A percentile compares a stretch with the other conserved stretches of the same genome.
phyloP scores from a whole-genome alignment of 306 rosid species.

The Trifolium repens region DNA sequence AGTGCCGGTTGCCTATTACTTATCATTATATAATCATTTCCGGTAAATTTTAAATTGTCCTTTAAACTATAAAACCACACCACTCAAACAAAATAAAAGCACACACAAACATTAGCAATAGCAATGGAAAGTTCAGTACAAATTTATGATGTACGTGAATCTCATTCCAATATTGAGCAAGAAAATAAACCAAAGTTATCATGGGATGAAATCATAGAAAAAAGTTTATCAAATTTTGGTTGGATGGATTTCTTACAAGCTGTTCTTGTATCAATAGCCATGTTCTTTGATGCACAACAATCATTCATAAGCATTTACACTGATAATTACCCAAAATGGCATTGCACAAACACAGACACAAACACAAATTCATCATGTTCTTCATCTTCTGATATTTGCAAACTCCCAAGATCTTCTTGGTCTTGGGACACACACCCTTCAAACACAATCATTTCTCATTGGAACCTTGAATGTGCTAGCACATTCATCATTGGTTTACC shows the following conservation, averaged over 20 bases:
- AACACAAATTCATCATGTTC: slow-evolving; percentile 12
- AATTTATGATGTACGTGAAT: not conserved
- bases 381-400: slow-evolving; percentile 37
- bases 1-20: no score
- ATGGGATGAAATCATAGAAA: slow-evolving; percentile 30
- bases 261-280: slow-evolving; percentile 36
- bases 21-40: no score
- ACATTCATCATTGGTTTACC: slow-evolving; percentile 38
- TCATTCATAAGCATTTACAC: slow-evolving; percentile 45
- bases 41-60: no score
- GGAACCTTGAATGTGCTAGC: slow-evolving; percentile 42
- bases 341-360: slow-evolving; percentile 34
- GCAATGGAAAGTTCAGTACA: not conserved
- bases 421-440: slow-evolving; percentile 43
- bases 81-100: no score
- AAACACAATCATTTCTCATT: slow-evolving; percentile 42
- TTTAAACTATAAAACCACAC: no score
- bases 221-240: slow-evolving; percentile 5
- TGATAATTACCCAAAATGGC: slow-evolving; percentile 50
- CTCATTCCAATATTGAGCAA: not conserved
- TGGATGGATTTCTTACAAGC: slow-evolving; percentile 41
- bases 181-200: not conserved
- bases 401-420: slow-evolving; percentile 38
- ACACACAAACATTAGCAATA: not conserved
- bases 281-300: slow-evolving; percentile 52